Evolutionary conservation across 2,329 filamentous ascomycete species (phyloP).

Genomic region (Hypoxylon sp.): DNA sequence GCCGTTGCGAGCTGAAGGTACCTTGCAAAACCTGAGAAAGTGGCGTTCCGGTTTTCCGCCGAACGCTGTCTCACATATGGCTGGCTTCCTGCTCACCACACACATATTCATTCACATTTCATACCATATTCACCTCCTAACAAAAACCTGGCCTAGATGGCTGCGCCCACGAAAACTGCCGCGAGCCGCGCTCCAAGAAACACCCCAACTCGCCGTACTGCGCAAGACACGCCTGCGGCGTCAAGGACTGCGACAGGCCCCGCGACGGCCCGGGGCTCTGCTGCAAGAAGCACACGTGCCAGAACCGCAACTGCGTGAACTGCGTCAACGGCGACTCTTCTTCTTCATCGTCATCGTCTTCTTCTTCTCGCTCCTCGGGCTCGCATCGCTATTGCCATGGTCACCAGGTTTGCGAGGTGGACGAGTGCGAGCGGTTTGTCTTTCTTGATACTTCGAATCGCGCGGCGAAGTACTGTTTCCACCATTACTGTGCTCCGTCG

Average conservation of each 20-base stretch:
- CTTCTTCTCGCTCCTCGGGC: constrained; percentile 10
- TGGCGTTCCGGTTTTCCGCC: constrained; percentile 32
- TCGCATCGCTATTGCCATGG: constrained; percentile 35
- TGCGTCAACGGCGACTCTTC: constrained; percentile 20
- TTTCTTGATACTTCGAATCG: constrained; percentile 54
- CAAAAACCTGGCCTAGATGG: too few relatives aligned
- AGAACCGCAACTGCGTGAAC: constrained; percentile 27
- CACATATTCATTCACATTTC: background rate
- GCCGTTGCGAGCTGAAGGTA: constrained; percentile 34
- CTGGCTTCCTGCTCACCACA: background rate
- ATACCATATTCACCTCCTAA: background rate
- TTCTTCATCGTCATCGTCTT: background rate
- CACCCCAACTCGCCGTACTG: constrained; percentile 33
- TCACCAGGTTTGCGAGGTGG: constrained; percentile 43
- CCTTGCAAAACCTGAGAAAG: constrained; percentile 27
- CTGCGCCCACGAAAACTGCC: constrained; percentile 39
- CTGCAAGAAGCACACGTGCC: constrained; percentile 47
- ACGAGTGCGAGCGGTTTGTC: constrained; percentile 47
- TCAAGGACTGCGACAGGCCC: constrained; percentile 38
- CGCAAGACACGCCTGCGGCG: constrained; percentile 36
- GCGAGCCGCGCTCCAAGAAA: constrained; percentile 22
- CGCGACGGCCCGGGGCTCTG: constrained; percentile 33
- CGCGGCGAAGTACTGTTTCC: constrained; percentile 40
- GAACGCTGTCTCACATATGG: constrained; percentile 32
- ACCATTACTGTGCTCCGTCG: constrained; percentile 44